phyloP scores from a whole-genome alignment of 495 filamentous ascomycete genomes.

The Penicillium samsonianum region DNA sequence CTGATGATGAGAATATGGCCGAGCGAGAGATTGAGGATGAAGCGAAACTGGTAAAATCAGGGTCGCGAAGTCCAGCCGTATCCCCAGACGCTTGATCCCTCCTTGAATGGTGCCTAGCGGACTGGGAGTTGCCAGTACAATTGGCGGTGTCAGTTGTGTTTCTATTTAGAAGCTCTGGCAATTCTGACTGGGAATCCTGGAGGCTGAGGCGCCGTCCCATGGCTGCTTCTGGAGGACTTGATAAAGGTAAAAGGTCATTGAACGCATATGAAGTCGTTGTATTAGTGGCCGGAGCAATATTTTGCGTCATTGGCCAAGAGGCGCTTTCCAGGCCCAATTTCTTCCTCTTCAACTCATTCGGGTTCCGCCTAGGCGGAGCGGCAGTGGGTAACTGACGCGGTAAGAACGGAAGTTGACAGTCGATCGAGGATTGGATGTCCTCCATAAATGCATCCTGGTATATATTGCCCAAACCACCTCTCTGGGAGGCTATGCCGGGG shows the following conservation, averaged over 20 bases:
- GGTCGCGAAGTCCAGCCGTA: background rate
- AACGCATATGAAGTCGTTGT: constrained; percentile 2
- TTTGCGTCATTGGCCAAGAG: constrained; percentile 3
- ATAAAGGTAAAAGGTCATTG: background rate
- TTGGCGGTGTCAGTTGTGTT: constrained; percentile 1
- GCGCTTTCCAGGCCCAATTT: constrained; percentile 1
- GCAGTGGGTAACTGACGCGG: constrained; percentile 2
- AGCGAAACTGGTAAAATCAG: background rate
- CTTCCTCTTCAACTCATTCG: constrained; percentile 5
- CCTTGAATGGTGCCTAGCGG: background rate
- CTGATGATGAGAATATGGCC: constrained; percentile 1
- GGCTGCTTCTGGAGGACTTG: background rate
- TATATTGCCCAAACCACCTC: background rate
- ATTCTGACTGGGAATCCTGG: background rate
- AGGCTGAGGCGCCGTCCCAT: constrained; percentile 2
- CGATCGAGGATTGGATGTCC: background rate
- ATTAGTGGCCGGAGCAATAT: constrained; percentile 1
- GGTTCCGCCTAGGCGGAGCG: constrained; percentile 1
- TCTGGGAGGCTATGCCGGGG: background rate
- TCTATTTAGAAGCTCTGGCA: background rate
- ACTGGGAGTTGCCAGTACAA: background rate
- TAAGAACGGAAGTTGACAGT: constrained; percentile 4
- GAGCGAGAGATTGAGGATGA: constrained; percentile 1
- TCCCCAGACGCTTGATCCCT: background rate
- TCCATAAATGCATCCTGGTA: constrained; percentile 2